These are phyloP conservation scores for Diplogelasinospora grovesii DNA, from an alignment of 495 filamentous ascomycete genomes.

Conservation along the genomic window DNA sequence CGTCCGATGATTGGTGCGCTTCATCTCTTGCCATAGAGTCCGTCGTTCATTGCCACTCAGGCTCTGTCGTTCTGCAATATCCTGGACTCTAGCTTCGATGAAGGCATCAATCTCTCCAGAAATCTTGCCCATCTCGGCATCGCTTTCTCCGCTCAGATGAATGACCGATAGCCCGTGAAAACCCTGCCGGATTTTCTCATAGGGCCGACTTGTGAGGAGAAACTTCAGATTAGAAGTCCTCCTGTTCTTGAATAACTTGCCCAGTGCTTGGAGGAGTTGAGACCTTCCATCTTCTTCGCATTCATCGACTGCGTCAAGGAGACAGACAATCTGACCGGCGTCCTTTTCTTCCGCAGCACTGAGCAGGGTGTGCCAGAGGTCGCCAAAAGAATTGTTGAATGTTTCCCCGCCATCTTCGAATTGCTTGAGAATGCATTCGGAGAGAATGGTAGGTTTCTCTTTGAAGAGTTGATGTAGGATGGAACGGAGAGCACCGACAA, in stretches of 20 bases:
- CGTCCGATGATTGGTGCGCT: conserved; percentile 23
- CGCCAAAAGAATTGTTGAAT: conserved; percentile 26
- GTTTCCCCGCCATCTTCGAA: conserved; percentile 17
- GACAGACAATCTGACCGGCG: conserved; percentile 40
- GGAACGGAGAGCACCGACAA: conserved; percentile 32
- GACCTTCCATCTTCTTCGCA: conserved; percentile 15
- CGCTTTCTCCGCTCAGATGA: conserved; percentile 33
- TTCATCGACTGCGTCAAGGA: conserved; percentile 46
- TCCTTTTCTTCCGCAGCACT: conserved; percentile 23
- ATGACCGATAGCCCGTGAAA: conserved; percentile 28
- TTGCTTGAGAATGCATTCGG: conserved; percentile 17
- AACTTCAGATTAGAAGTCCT: conserved; percentile 33
- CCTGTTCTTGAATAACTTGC: conserved; percentile 6
- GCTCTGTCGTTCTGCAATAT: conserved; percentile 14
- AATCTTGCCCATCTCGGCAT: conserved; percentile 32
- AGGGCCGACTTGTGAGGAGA: conserved; percentile 46
- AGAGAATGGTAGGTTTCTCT: conserved; percentile 23
- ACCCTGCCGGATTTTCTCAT: conserved; percentile 26
- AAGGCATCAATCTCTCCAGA: conserved; percentile 38
- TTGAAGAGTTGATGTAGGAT: conserved; percentile 45
- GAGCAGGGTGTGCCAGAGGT: conserved; percentile 39
- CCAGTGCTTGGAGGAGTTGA: conserved; percentile 10
- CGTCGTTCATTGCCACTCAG: conserved; percentile 14
- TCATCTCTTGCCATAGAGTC: conserved; percentile 21
- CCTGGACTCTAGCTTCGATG: conserved; percentile 25